Evolutionary conservation across 108 stramenopile genomes (phyloP).

Genomic region (Cyclotella kingstonii): DNA sequence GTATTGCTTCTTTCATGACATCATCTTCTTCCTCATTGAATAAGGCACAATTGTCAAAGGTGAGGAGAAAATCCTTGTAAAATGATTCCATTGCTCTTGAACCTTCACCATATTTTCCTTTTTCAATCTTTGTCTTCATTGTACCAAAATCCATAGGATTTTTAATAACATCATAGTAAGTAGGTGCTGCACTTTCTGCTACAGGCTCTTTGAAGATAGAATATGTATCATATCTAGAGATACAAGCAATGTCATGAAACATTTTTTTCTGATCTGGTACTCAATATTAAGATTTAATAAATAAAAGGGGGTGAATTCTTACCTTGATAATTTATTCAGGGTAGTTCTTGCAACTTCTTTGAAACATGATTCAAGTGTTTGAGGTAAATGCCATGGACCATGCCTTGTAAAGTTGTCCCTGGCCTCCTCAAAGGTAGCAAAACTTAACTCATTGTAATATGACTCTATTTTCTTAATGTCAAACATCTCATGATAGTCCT

Average conservation of each 20-base stretch:
- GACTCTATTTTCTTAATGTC: conserved; percentile 46
- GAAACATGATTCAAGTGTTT: conserved; percentile 44
- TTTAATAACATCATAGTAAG: conserved; percentile 62
- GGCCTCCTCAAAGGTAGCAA: conserved; percentile 54
- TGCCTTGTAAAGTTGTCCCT: conserved; percentile 42
- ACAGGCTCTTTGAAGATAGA: conserved; percentile 73
- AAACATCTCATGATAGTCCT: conserved; percentile 28
- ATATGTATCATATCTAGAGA: conserved; percentile 63
- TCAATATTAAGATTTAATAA: no score
- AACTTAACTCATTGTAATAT: conserved; percentile 42
- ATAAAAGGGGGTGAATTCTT: conserved; percentile 7
- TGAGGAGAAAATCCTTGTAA: conserved; percentile 62
- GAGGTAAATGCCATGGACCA: conserved; percentile 70
- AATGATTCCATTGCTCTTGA: conserved; percentile 54
- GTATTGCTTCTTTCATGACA: conserved; percentile 59
- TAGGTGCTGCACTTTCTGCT: conserved; percentile 67
- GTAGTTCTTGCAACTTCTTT: conserved; percentile 60
- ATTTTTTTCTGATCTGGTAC: no score
- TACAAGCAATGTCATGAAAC: no score
- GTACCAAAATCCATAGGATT: conserved; percentile 75
- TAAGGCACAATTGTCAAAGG: conserved; percentile 64
- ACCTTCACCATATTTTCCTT: conserved; percentile 71
- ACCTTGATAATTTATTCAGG: conserved; percentile 50
- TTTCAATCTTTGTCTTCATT: conserved; percentile 65
- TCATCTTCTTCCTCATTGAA: conserved; percentile 66